phyloP scores from a whole-genome alignment of 2,329 filamentous ascomycete genomes.

The Scopulariopsis brevicaulis region DNA sequence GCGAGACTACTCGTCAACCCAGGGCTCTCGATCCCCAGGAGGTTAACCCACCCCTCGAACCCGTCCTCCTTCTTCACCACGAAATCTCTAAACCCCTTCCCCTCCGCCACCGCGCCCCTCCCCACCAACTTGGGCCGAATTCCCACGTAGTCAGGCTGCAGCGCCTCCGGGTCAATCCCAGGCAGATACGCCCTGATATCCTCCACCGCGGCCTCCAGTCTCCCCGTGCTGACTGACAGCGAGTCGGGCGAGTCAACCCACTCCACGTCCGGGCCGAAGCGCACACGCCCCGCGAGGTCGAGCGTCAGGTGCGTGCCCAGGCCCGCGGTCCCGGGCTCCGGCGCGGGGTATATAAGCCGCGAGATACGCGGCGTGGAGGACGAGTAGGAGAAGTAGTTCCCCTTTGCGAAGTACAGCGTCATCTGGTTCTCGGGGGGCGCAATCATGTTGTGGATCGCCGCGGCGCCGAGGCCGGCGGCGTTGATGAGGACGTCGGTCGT shows the following conservation, averaged over 20 bases:
- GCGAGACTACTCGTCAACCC: conserved; percentile 80
- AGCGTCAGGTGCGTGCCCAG: conserved; percentile 90
- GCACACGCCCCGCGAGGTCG: conserved; percentile 71
- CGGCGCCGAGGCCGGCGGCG: conserved; percentile 71
- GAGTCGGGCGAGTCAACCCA: conserved; percentile 69
- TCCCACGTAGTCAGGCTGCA: conserved; percentile 79
- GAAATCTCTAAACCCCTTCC: conserved; percentile 73
- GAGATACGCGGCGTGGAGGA: conserved; percentile 49
- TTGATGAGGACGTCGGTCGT: conserved; percentile 74
- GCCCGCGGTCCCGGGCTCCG: conserved; percentile 69
- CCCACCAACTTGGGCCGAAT: conserved; percentile 73
- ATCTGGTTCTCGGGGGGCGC: conserved; percentile 44
- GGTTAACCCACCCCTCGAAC: conserved; percentile 73
- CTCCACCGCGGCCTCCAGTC: conserved; percentile 54
- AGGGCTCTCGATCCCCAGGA: conserved; percentile 88
- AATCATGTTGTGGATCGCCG: conserved; percentile 71
- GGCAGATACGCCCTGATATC: conserved; percentile 78
- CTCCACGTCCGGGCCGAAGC: conserved; percentile 91
- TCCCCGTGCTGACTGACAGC: conserved; percentile 52
- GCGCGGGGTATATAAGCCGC: conserved; percentile 80
- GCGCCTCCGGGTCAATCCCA: conserved; percentile 48
- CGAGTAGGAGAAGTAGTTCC: conserved; percentile 84
- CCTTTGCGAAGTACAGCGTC: conserved; percentile 76
- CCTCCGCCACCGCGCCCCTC: conserved; percentile 47
- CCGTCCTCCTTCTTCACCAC: conserved; percentile 67